phyloP scores from a whole-genome alignment of 2,329 filamentous ascomycete species.

The Arthrinium phaeospermum region DNA sequence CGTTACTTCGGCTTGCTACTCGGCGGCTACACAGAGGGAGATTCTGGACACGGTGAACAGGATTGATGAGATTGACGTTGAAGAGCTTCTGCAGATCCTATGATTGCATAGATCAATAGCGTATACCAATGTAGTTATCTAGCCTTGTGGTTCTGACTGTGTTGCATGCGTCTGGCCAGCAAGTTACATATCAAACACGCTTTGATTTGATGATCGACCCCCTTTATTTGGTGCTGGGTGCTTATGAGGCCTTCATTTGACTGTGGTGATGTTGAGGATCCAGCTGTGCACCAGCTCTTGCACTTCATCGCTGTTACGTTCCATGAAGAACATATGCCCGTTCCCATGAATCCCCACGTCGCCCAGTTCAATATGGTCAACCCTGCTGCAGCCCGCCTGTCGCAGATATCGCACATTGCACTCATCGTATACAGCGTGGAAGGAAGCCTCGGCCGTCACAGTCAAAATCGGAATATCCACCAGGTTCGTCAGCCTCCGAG shows the following conservation, averaged over 20 bases:
- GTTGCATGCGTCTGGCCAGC: too few species aligned
- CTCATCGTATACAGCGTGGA: conserved; percentile 52
- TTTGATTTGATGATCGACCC: not conserved
- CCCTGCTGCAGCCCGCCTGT: conserved; percentile 45
- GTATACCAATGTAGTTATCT: not conserved
- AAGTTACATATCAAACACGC: not conserved
- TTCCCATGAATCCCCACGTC: conserved; percentile 49
- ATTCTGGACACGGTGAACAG: conserved; percentile 28
- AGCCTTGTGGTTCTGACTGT: not conserved
- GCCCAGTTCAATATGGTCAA: conserved; percentile 43
- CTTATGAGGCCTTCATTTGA: not conserved
- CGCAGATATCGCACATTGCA: conserved; percentile 46
- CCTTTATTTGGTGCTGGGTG: not conserved
- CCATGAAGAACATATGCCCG: conserved; percentile 55
- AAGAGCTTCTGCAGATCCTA: conserved; percentile 27
- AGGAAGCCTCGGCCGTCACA: conserved; percentile 49
- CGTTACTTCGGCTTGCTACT: conserved; percentile 29
- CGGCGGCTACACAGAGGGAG: conserved; percentile 21
- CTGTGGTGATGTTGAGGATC: not conserved
- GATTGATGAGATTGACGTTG: conserved; percentile 25
- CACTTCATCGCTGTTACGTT: conserved; percentile 52
- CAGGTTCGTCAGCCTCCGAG: conserved; percentile 44
- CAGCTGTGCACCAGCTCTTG: not conserved
- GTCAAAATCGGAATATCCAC: conserved; percentile 43
- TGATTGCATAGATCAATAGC: not conserved